Evolutionary conservation across 2,329 filamentous ascomycete genomes (phyloP).

Genomic region (Trichophyton rubrum): DNA sequence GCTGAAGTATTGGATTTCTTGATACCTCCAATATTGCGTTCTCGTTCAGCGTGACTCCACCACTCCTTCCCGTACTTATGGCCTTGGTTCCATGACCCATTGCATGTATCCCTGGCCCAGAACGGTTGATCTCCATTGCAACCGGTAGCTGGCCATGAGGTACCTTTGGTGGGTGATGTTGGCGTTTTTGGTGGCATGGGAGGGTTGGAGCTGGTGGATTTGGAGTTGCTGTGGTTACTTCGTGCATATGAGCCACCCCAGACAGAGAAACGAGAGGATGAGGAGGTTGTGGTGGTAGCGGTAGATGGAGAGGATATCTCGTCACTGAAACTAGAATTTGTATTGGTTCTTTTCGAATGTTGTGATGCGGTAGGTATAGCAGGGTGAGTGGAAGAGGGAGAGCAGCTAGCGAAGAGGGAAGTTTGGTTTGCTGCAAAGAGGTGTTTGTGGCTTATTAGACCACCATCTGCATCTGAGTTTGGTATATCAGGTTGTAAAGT

Average conservation of each 20-base stretch:
- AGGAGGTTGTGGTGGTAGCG: conserved; percentile 8
- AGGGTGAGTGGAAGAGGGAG: conserved; percentile 23
- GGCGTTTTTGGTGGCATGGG: conserved; percentile 12
- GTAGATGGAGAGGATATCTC: conserved; percentile 9
- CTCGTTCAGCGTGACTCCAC: conserved; percentile 36
- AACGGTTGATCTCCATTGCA: conserved; percentile 22
- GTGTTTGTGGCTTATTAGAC: conserved; percentile 34
- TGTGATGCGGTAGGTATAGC: not conserved
- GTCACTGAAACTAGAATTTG: conserved; percentile 8
- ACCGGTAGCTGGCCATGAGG: conserved; percentile 2
- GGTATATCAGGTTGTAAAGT: conserved; percentile 31
- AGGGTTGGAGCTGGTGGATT: conserved; percentile 14
- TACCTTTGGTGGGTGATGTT: conserved; percentile 11
- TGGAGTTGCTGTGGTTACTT: not conserved
- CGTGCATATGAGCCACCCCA: conserved; percentile 7
- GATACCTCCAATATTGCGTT: conserved; percentile 18
- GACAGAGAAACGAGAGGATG: conserved; percentile 11
- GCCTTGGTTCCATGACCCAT: conserved; percentile 32
- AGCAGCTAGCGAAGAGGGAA: conserved; percentile 26
- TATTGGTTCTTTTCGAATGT: conserved; percentile 8
- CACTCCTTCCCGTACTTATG: conserved; percentile 31
- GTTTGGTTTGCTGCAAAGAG: conserved; percentile 31
- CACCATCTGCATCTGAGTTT: conserved; percentile 33
- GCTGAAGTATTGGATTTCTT: not conserved
- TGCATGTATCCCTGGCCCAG: conserved; percentile 33